A percentile compares a stretch with the other conserved stretches of the same genome.
Evolutionary conservation across 805 yeast species (phyloP).

Genomic region (Starmera dryadoides): DNA sequence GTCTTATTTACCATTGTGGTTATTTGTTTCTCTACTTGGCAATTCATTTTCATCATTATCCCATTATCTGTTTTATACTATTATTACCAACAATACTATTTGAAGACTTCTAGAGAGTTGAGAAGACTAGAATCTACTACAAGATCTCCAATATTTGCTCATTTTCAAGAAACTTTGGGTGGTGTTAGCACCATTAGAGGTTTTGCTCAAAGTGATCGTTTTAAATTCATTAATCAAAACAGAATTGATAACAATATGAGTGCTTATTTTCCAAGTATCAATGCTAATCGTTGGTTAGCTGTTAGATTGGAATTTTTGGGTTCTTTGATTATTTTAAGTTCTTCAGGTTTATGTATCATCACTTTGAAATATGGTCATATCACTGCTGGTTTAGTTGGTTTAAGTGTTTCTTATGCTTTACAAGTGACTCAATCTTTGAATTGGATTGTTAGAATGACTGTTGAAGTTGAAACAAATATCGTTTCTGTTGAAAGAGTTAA

Average conservation of each 20-base stretch:
- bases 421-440: slow-evolving; percentile 65
- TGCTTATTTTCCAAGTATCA: slow-evolving; percentile 87
- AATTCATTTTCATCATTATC: slow-evolving; percentile 59
- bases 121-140: slow-evolving; percentile 78
- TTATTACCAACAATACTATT: slow-evolving; percentile 69
- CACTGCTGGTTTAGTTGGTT: slow-evolving; percentile 89
- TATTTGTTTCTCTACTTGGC: slow-evolving; percentile 84
- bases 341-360: slow-evolving; percentile 72
- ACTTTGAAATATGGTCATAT: slow-evolving; percentile 56
- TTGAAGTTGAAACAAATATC: slow-evolving; percentile 55
- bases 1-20: slow-evolving; percentile 74
- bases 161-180: slow-evolving; percentile 73
- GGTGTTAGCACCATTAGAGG: slow-evolving; percentile 77
- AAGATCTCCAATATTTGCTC: slow-evolving; percentile 75
- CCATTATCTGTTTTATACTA: slow-evolving; percentile 64
- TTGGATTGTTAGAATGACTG: slow-evolving; percentile 52
- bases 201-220: slow-evolving; percentile 57
- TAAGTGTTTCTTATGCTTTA: slow-evolving; percentile 87
- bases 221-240: slow-evolving; percentile 53
- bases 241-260: slow-evolving; percentile 82
- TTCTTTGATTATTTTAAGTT: slow-evolving; percentile 75
- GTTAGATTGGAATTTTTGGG: slow-evolving; percentile 90
- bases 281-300: slow-evolving; percentile 96
- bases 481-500: slow-evolving; percentile 63
- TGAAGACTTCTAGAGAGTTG: slow-evolving; percentile 73